Conservation (phyloP, 208 protist genomes). For the Acanthamoeba quina region DNA sequence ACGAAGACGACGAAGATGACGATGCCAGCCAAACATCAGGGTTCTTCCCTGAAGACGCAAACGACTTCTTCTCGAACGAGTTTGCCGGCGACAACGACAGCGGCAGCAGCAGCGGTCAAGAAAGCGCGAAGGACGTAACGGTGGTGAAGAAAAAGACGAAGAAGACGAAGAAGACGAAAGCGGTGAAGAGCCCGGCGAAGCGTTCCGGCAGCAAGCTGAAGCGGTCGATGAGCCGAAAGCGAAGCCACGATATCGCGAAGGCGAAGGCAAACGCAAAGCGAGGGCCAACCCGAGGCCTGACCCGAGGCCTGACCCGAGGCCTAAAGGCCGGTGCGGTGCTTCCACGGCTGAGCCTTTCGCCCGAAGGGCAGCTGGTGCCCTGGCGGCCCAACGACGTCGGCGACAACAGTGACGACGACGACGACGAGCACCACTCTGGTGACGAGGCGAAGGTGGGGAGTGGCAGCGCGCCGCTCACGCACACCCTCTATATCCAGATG, state of each 20-base stretch:
- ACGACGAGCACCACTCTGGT: not conserved
- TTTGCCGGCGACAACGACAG: not conserved
- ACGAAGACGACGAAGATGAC: not conserved
- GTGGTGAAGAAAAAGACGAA: not conserved
- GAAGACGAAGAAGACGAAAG: not conserved
- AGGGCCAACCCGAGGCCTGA: too few species aligned
- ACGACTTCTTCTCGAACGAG: slow-evolving; percentile 8
- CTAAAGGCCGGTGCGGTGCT: not conserved
- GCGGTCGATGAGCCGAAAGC: not conserved
- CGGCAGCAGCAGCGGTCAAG: not conserved
- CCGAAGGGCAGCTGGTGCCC: slow-evolving; percentile 9
- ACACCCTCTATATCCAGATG: slow-evolving; percentile 63
- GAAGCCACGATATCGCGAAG: not conserved
- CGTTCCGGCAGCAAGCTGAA: not conserved
- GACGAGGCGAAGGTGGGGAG: not conserved
- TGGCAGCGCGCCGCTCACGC: slow-evolving; percentile 9
- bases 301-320: not conserved
- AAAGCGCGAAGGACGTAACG: slow-evolving; percentile 14
- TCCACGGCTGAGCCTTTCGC: not conserved
- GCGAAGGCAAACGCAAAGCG: not conserved
- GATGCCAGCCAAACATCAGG: not conserved
- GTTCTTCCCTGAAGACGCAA: not conserved
- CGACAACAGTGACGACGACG: not conserved
- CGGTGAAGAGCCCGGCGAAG: too few species aligned
- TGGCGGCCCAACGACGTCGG: not conserved